These are phyloP conservation scores for Fusarium nygamai DNA, from an alignment of 2,329 filamentous ascomycete species.

Conservation along the genomic window DNA sequence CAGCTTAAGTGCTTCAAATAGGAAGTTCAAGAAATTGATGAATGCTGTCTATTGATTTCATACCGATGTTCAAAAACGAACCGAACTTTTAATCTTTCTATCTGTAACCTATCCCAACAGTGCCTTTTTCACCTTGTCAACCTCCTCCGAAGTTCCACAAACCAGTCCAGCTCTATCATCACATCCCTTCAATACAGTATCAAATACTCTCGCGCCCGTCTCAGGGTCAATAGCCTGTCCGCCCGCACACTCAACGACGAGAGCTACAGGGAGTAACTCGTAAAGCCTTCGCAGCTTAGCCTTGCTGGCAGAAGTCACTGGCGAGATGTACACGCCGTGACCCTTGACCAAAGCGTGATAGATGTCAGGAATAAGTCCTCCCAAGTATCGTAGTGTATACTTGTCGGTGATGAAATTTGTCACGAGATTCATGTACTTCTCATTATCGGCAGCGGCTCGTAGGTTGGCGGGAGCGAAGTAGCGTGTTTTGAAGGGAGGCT, in stretches of 20 bases:
- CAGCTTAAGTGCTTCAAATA: background rate
- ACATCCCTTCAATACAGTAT: constrained; percentile 50
- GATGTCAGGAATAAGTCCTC: constrained; percentile 70
- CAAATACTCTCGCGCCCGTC: constrained; percentile 55
- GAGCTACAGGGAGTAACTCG: constrained; percentile 68
- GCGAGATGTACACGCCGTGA: constrained; percentile 69
- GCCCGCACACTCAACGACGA: constrained; percentile 69
- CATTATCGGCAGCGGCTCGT: constrained; percentile 63
- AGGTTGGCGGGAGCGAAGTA: constrained; percentile 73
- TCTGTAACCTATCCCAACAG: background rate
- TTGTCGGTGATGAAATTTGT: constrained; percentile 59
- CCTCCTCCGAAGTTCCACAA: constrained; percentile 62
- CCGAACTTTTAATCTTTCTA: rapidly evolving
- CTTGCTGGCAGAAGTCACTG: constrained; percentile 60
- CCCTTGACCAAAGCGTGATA: constrained; percentile 69
- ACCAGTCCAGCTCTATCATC: constrained; percentile 62
- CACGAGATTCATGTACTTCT: constrained; percentile 60
- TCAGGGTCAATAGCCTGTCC: constrained; percentile 63
- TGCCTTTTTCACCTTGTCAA: constrained; percentile 49
- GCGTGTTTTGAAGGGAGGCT: constrained; percentile 56
- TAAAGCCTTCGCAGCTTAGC: constrained; percentile 69
- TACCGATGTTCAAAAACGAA: background rate
- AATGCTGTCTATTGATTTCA: background rate
- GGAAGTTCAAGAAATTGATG: rapidly evolving
- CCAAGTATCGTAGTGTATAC: constrained; percentile 69